These are phyloP conservation scores for Antrodiella citrinella DNA, from an alignment of 768 basidiomycete genomes.

Conservation along the genomic window DNA sequence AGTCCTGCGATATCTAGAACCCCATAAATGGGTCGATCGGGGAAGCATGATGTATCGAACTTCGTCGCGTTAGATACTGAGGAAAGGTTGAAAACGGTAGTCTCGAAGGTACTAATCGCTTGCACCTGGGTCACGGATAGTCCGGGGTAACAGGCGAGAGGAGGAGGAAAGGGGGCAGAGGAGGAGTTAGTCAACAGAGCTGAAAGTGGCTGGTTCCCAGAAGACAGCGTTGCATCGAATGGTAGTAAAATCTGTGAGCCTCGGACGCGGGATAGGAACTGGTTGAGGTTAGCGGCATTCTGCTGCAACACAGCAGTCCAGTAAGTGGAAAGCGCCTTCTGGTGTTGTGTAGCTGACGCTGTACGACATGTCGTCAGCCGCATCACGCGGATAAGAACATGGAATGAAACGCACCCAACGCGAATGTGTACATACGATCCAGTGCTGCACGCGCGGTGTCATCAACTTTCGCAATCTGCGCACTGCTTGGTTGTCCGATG, in stretches of 20 bases:
- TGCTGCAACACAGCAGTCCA: slow-evolving; percentile 49
- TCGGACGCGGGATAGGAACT: slow-evolving; percentile 40
- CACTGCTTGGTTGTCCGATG: slow-evolving; percentile 37
- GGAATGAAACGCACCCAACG: slow-evolving; percentile 37
- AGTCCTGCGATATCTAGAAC: slow-evolving; percentile 48
- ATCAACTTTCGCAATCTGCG: slow-evolving; percentile 38
- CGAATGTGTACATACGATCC: slow-evolving; percentile 54
- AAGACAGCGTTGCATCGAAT: slow-evolving; percentile 42
- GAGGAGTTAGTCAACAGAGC: slow-evolving; percentile 35
- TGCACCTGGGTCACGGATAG: slow-evolving; percentile 32
- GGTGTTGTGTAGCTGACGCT: slow-evolving; percentile 53
- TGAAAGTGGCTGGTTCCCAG: slow-evolving; percentile 23
- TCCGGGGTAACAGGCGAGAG: slow-evolving; percentile 53
- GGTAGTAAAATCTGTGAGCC: slow-evolving; percentile 45
- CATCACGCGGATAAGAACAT: background rate
- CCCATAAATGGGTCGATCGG: slow-evolving; percentile 55
- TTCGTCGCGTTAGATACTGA: slow-evolving; percentile 20
- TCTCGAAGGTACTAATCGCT: slow-evolving; percentile 41
- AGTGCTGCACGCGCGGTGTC: slow-evolving; percentile 30
- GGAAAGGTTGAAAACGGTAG: slow-evolving; percentile 42
- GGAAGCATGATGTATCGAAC: slow-evolving; percentile 46
- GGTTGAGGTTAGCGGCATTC: slow-evolving; percentile 29
- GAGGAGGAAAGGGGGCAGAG: slow-evolving; percentile 44
- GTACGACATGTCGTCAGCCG: slow-evolving; percentile 2
- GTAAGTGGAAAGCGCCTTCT: slow-evolving; percentile 39